Evolutionary conservation across 352 stramenopile genomes (phyloP).

Genomic region (Globisporangium parvum): DNA sequence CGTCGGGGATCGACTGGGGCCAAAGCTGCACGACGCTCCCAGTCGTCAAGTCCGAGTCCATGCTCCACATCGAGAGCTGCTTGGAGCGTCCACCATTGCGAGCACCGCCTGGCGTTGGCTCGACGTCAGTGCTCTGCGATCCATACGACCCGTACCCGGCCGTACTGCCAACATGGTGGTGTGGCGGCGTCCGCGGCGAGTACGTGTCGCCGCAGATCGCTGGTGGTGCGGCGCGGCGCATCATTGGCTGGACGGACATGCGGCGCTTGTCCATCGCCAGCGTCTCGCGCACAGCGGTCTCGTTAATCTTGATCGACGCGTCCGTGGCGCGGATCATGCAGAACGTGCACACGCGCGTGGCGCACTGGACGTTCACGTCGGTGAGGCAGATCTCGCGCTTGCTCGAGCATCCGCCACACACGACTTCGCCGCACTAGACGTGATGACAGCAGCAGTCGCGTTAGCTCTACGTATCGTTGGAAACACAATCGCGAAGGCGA

Average conservation of each 20-base stretch:
- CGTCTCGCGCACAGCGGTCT: constrained; percentile 33
- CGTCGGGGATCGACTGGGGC: constrained; percentile 35
- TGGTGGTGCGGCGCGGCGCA: background rate
- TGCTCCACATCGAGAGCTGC: constrained; percentile 45
- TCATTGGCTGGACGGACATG: constrained; percentile 18
- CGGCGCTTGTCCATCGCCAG: constrained; percentile 18
- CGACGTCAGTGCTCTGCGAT: background rate
- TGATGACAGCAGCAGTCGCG: background rate
- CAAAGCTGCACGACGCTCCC: constrained; percentile 65
- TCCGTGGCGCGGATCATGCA: constrained; percentile 75
- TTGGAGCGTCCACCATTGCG: constrained; percentile 19
- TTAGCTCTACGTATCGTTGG: background rate
- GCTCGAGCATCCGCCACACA: constrained; percentile 66
- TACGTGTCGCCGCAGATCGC: background rate
- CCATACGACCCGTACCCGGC: background rate
- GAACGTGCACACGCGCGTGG: constrained; percentile 73
- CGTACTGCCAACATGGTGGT: too few species aligned
- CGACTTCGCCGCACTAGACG: constrained; percentile 53
- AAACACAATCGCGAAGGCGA: background rate
- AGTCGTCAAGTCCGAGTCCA: constrained; percentile 54
- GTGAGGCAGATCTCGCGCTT: constrained; percentile 68
- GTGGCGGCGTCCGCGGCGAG: background rate
- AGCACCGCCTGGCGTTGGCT: background rate
- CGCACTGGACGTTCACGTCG: constrained; percentile 74
- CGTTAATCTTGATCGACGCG: constrained; percentile 55